phyloP scores from a whole-genome alignment of 2,329 filamentous ascomycete genomes.

The Chaetomium olivaceum region DNA sequence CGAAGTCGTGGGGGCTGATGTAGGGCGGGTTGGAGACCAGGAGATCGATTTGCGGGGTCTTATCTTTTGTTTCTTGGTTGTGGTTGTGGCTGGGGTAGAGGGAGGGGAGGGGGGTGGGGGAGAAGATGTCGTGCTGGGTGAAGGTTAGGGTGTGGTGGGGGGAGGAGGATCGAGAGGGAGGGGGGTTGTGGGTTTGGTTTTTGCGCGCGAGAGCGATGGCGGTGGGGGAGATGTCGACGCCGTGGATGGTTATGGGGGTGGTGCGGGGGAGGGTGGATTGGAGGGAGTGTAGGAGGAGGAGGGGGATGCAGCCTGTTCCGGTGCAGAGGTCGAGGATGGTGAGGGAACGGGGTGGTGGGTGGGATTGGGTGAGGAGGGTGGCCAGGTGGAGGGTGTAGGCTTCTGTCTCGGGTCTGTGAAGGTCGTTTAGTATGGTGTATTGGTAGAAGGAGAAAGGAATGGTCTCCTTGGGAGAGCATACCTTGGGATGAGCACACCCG shows the following conservation, averaged over 20 bases:
- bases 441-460: too few relatives aligned
- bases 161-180: conserved; percentile 15
- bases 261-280: conserved; percentile 43
- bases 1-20: conserved; percentile 67
- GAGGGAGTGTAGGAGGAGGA: conserved; percentile 66
- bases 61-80: not conserved
- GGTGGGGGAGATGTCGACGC: conserved; percentile 69
- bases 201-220: conserved; percentile 65
- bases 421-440: not conserved
- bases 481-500: conserved; percentile 84
- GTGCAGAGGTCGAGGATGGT: conserved; percentile 83
- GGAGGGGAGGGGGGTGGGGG: conserved; percentile 19
- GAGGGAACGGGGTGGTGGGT: conserved; percentile 39
- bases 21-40: conserved; percentile 91
- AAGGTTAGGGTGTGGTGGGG: conserved; percentile 30
- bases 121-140: conserved; percentile 28
- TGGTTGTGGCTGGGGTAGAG: not conserved
- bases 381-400: conserved; percentile 62
- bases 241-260: conserved; percentile 54
- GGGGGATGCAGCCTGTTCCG: conserved; percentile 85
- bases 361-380: conserved; percentile 40
- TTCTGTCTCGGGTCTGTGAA: conserved; percentile 65
- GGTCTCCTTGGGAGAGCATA: conserved; percentile 32
- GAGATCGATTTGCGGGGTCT: conserved; percentile 53
- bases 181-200: conserved; percentile 61